Percentiles rank a stretch among this genome's conserved stretches.
Conservation (phyloP, 2,329 filamentous ascomycete species). For the Tolypocladium endophyticum region DNA sequence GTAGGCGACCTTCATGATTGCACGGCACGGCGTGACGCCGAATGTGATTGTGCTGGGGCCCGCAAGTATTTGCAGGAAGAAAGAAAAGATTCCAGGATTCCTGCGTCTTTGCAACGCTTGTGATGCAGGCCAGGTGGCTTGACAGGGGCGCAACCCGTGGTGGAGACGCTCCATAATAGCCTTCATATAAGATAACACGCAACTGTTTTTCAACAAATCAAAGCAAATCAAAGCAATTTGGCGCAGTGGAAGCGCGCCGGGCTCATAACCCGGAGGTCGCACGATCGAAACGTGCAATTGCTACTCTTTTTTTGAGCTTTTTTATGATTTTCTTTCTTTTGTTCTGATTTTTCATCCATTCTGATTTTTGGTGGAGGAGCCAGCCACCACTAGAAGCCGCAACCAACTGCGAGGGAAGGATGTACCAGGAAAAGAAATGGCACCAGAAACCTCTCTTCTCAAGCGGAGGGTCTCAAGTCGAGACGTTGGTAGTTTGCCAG, state of each 20-base stretch:
- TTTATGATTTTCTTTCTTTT: background rate
- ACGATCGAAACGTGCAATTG: slow-evolving; percentile 21
- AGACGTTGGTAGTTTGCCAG: too few species aligned
- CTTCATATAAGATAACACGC: background rate
- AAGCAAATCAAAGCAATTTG: slow-evolving; percentile 14
- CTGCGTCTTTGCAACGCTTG: background rate
- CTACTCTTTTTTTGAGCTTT: slow-evolving; percentile 10
- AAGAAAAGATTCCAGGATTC: background rate
- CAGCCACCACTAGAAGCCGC: too few species aligned
- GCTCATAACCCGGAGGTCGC: slow-evolving; percentile 17
- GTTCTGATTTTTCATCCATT: background rate
- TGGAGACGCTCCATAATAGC: background rate
- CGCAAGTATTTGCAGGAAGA: background rate
- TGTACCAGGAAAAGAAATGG: too few species aligned
- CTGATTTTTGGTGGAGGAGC: too few species aligned
- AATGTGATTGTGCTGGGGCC: background rate
- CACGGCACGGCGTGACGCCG: slow-evolving; percentile 16
- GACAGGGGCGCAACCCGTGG: background rate
- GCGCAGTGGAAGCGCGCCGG: slow-evolving; percentile 18
- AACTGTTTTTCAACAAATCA: background rate
- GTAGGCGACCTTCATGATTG: slow-evolving; percentile 61
- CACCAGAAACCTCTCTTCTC: too few species aligned
- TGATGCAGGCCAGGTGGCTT: background rate
- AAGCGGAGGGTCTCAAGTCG: too few species aligned
- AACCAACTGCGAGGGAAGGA: too few species aligned